Evolutionary conservation across 768 basidiomycete species (phyloP), one percentile per base, ranked within the genome.

Genomic region (Leccinum arenicola): DNA sequence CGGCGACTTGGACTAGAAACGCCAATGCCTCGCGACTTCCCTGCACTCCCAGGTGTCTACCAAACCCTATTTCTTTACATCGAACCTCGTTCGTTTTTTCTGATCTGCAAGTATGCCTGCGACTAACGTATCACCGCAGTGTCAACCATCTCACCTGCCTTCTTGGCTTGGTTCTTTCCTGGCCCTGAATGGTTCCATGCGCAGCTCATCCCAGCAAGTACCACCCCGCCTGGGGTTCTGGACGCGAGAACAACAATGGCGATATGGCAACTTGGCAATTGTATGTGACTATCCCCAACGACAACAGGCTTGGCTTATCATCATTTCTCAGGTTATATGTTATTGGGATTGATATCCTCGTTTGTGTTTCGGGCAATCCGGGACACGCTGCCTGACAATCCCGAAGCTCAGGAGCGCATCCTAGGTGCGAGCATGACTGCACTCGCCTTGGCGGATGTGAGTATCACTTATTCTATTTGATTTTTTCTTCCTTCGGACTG

Each of bases 381-480:
- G 60, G 85, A 89, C 64, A 75, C 85, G 1, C 68, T 90, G 15
- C 78, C 79, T 0, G 64, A 80, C 50, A 79, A 87, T 64, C 83
- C 81, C 3, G 77, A 76, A 19, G 82, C 82, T 3, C 89, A 90
- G 68, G 89, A 91, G 66, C 82, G 82, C 51, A 82, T 91, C 55
- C 64, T 90, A 10, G 87, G 88, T 23, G 81, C 86, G 3, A 77
- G 80, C 55, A 74, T 91, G 55, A 75, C 79, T 38, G 85, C 85
- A 2, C 78, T 91, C 50, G 86, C 84, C 4, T 73, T 89, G 58
- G 88, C 84, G 45, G 89, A 92, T 72, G 90, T 91, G 63, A 68
- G 87, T 68, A 27, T 23, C 38, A 57, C 40, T 15, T 55, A 55
- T 54, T 47, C 19, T 33, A 15, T 36, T 1, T 21, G 21, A 23